Evolutionary conservation across 108 stramenopile genomes (phyloP).

Genomic region (Schizochytrium sp.): DNA sequence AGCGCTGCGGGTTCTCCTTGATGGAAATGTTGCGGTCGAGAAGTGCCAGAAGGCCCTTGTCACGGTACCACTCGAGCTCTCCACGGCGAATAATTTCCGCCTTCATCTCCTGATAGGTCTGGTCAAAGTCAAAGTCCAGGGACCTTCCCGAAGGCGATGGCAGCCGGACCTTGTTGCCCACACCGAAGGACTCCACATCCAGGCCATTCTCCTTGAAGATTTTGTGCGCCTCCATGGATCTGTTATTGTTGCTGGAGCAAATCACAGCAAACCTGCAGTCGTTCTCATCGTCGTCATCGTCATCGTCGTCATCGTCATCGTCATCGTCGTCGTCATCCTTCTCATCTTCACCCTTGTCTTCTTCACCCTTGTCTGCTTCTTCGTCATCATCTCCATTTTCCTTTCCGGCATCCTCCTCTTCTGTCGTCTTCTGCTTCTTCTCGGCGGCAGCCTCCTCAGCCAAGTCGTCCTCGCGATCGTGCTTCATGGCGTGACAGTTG

Average conservation of each 20-base stretch:
- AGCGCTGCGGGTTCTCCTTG: slow-evolving; percentile 60
- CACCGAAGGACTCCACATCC: slow-evolving; percentile 43
- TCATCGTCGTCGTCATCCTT: not conserved
- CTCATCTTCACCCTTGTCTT: not conserved
- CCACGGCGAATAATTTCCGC: slow-evolving; percentile 27
- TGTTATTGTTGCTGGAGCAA: slow-evolving; percentile 28
- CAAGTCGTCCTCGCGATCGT: slow-evolving; percentile 16
- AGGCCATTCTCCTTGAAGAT: slow-evolving; percentile 7
- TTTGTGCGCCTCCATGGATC: slow-evolving; percentile 21
- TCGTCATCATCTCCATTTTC: slow-evolving; percentile 27
- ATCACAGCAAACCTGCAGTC: not conserved
- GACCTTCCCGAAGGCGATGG: slow-evolving; percentile 2
- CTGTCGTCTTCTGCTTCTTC: slow-evolving; percentile 7
- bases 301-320: slow-evolving; percentile 1
- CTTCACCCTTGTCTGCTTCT: not conserved
- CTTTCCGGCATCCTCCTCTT: not conserved
- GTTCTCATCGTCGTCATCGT: slow-evolving; percentile 50
- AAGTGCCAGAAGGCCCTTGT: slow-evolving; percentile 37
- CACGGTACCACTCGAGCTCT: slow-evolving; percentile 56
- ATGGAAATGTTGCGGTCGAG: slow-evolving; percentile 57
- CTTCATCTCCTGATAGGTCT: slow-evolving; percentile 54
- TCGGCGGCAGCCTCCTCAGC: not conserved
- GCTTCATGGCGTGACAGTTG: not conserved
- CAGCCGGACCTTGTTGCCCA: slow-evolving; percentile 61
- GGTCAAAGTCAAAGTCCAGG: slow-evolving; percentile 23